phyloP scores from a whole-genome alignment of 2,329 filamentous ascomycete genomes.

The Tolypocladium tropicale region DNA sequence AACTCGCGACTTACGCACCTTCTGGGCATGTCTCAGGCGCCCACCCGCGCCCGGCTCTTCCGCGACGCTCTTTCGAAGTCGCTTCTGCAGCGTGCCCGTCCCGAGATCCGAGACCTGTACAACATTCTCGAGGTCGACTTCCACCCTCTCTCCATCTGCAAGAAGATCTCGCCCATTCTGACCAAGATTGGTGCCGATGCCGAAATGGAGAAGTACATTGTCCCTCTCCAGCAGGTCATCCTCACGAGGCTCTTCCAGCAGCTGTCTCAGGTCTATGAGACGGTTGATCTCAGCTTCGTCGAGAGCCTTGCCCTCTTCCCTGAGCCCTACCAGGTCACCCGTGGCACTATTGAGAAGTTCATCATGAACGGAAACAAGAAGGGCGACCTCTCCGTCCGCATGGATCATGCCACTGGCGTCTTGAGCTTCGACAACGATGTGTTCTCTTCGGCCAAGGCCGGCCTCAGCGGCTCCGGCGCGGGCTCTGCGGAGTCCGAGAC shows the following conservation, averaged over 20 bases:
- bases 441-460: slow-evolving; percentile 91
- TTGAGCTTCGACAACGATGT: slow-evolving; percentile 97
- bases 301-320: slow-evolving; percentile 92
- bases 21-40: slow-evolving; percentile 82
- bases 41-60: slow-evolving; percentile 84
- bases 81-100: slow-evolving; percentile 80
- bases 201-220: slow-evolving; percentile 95
- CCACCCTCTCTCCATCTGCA: slow-evolving; percentile 95
- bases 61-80: slow-evolving; percentile 94
- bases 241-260: slow-evolving; percentile 98
- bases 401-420: slow-evolving; percentile 90
- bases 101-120: slow-evolving; percentile 94
- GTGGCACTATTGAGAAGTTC: slow-evolving; percentile 95
- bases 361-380: slow-evolving; percentile 99
- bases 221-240: slow-evolving; percentile 95
- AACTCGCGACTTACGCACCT: slow-evolving; percentile 95
- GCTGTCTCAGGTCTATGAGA: slow-evolving; percentile 97
- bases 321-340: slow-evolving; percentile 86
- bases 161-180: slow-evolving; percentile 96
- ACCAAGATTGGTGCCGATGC: slow-evolving; percentile 85
- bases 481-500: slow-evolving; percentile 82
- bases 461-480: slow-evolving; percentile 71
- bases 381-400: slow-evolving; percentile 90
- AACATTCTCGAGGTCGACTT: slow-evolving; percentile 99
- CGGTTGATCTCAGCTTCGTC: slow-evolving; percentile 88